Evolutionary conservation across 225 moss, liverwort and hornwort genomes (phyloP).

Genomic region (Anthoceros angustus): DNA sequence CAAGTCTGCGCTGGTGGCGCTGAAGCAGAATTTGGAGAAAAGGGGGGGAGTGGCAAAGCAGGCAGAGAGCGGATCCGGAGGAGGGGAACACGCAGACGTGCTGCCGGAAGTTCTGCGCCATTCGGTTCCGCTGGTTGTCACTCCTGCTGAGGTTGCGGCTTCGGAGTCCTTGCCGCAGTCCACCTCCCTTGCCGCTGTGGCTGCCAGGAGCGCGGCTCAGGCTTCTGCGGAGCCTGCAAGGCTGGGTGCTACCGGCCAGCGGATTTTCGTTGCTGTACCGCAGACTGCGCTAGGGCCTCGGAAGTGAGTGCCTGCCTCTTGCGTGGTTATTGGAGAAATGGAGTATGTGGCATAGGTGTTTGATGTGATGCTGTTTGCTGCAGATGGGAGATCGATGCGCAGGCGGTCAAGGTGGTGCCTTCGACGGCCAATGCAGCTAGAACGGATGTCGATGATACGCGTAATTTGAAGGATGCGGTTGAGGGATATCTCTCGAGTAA

Average conservation of each 20-base stretch:
- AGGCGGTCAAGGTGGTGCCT: conserved; percentile 36
- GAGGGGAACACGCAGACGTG: conserved; percentile 27
- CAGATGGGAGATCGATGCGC: conserved; percentile 57
- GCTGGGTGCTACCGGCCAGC: conserved; percentile 11
- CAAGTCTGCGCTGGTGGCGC: conserved; percentile 43
- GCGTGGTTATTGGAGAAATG: not conserved
- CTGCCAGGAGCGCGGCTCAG: conserved; percentile 16
- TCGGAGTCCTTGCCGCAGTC: conserved; percentile 16
- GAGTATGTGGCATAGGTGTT: not conserved
- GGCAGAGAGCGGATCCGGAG: not conserved
- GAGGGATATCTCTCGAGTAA: conserved; percentile 41
- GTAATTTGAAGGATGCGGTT: conserved; percentile 27
- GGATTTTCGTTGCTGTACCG: conserved; percentile 17
- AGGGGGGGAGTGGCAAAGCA: not conserved
- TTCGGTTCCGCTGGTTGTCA: conserved; percentile 25
- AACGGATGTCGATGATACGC: conserved; percentile 15
- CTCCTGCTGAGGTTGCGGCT: conserved; percentile 14
- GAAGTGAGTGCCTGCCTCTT: conserved; percentile 22
- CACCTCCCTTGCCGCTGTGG: conserved; percentile 29
- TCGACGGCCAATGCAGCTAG: conserved; percentile 58
- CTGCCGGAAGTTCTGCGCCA: conserved; percentile 75
- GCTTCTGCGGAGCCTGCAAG: not conserved
- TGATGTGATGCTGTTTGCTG: conserved; percentile 8
- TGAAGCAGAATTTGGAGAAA: conserved; percentile 44
- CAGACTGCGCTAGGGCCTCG: conserved; percentile 34